Evolutionary conservation across 2,329 filamentous ascomycete species (phyloP).

Genomic region (Penicillium sp.): DNA sequence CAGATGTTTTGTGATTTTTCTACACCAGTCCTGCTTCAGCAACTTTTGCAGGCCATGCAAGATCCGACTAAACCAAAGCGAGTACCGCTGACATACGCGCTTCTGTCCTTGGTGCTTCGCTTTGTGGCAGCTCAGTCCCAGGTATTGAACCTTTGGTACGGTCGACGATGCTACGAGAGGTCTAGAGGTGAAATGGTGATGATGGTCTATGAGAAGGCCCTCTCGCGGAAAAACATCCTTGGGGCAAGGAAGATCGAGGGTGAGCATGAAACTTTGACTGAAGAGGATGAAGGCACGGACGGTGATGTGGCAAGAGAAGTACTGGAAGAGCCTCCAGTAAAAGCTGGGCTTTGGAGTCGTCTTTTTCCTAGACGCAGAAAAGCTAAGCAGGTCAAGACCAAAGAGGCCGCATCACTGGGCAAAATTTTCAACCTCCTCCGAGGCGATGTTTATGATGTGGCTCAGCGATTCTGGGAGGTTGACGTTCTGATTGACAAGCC

Average conservation of each 20-base stretch:
- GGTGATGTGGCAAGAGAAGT: slow-evolving; percentile 12
- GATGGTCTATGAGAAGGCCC: slow-evolving; percentile 76
- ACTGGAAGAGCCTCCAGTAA: slow-evolving; percentile 6
- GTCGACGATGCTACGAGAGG: slow-evolving; percentile 78
- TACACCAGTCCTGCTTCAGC: slow-evolving; percentile 68
- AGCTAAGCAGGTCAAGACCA: slow-evolving; percentile 32
- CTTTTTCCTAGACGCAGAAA: slow-evolving; percentile 24
- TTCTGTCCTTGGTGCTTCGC: slow-evolving; percentile 60
- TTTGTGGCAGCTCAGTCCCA: slow-evolving; percentile 63
- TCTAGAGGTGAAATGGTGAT: slow-evolving; percentile 83
- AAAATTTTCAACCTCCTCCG: slow-evolving; percentile 89
- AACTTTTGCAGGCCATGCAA: slow-evolving; percentile 66
- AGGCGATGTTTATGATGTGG: slow-evolving; percentile 44
- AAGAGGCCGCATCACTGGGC: slow-evolving; percentile 73
- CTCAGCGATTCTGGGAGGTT: slow-evolving; percentile 77
- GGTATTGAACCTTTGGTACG: slow-evolving; percentile 75
- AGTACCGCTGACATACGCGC: slow-evolving; percentile 64
- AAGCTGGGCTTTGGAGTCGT: slow-evolving; percentile 26
- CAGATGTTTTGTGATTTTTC: slow-evolving; percentile 61
- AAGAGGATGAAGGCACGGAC: slow-evolving; percentile 12
- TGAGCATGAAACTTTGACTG: slow-evolving; percentile 23
- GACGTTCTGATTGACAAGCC: slow-evolving; percentile 73
- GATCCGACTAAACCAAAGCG: slow-evolving; percentile 50
- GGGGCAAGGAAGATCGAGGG: slow-evolving; percentile 29
- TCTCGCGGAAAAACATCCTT: slow-evolving; percentile 62